A percentile compares a stretch with the other conserved stretches of the same genome.
Evolutionary conservation across 352 stramenopile species (phyloP).

Genomic region (Phytophthora rubi): DNA sequence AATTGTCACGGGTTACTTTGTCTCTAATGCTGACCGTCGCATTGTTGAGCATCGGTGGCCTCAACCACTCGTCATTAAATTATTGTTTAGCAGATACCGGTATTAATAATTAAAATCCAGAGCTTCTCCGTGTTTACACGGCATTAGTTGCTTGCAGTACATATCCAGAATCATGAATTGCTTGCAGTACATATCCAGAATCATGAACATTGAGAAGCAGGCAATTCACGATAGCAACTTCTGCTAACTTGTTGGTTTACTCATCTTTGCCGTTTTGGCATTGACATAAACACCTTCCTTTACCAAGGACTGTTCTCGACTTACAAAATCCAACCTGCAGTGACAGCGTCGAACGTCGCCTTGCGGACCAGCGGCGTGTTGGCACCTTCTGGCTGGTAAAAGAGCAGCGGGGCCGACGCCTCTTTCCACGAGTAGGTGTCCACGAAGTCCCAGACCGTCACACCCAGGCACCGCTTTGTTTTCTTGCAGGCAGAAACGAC

Average conservation of each 20-base stretch:
- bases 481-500: constrained; percentile 30
- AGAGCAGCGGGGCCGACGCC: constrained; percentile 19
- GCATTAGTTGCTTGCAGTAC: too few species aligned
- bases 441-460: constrained; percentile 25
- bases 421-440: constrained; percentile 30
- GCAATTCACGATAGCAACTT: neutral
- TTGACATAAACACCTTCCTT: neutral
- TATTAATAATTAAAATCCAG: too few species aligned
- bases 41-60: too few species aligned
- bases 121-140: too few species aligned
- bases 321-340: constrained; percentile 31
- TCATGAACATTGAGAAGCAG: neutral
- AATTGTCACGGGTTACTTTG: too few species aligned
- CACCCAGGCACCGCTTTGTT: constrained; percentile 18
- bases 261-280: neutral
- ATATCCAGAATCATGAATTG: too few species aligned
- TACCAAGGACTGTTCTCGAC: neutral
- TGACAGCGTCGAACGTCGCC: constrained; percentile 29
- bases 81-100: too few species aligned
- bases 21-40: too few species aligned
- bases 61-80: too few species aligned
- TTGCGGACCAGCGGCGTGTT: constrained; percentile 27
- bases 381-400: constrained; percentile 22
- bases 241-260: constrained; percentile 4
- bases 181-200: neutral